Percentiles rank a stretch among this genome's conserved stretches.
These are phyloP conservation scores for Sporothrix inflata DNA, from an alignment of 2,329 filamentous ascomycete species.

Conservation along the genomic window DNA sequence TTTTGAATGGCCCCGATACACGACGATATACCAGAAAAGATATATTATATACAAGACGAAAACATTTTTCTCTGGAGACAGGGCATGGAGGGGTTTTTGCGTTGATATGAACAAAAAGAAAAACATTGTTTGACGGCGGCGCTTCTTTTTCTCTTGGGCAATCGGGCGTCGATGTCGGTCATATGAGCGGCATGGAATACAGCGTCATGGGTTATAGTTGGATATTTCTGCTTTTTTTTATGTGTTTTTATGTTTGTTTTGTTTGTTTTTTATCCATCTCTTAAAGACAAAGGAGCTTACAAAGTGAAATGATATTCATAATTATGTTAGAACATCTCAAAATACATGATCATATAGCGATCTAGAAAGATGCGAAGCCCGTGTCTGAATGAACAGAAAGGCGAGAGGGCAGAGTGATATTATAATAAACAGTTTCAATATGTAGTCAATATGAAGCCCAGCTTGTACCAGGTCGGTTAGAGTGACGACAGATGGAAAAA, in stretches of 20 bases:
- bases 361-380: too few species aligned
- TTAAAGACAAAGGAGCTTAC: neutral
- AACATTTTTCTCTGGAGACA: neutral
- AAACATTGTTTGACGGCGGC: slow-evolving; percentile 1
- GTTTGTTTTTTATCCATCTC: neutral
- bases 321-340: neutral
- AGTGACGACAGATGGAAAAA: neutral
- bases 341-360: neutral
- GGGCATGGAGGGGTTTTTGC: neutral
- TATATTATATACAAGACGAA: neutral
- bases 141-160: neutral
- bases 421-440: neutral
- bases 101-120: neutral
- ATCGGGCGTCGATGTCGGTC: slow-evolving; percentile 19
- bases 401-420: too few species aligned
- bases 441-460: neutral
- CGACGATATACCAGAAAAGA: neutral
- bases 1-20: neutral
- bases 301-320: slow-evolving; percentile 4
- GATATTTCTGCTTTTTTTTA: neutral
- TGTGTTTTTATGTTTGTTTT: neutral
- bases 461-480: slow-evolving; percentile 15
- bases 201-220: neutral
- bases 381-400: too few species aligned
- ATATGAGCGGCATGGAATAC: slow-evolving; percentile 14